Conservation (phyloP, 2,329 filamentous ascomycete species). For the Aureobasidium sp. region DNA sequence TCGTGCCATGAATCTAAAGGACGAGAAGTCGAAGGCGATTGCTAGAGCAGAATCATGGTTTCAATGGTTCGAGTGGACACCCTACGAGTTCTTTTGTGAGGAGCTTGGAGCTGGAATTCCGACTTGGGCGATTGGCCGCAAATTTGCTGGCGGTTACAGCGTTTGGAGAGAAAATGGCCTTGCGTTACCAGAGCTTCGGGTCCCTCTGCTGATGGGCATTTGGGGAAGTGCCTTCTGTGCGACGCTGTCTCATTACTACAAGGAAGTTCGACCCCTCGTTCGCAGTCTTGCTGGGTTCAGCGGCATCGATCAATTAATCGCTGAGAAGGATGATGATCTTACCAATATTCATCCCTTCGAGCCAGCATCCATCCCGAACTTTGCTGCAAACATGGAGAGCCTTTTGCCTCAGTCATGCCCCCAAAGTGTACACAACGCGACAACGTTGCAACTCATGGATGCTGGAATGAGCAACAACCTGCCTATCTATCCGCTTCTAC, state of each 20-base stretch:
- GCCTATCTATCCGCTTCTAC: conserved; percentile 86
- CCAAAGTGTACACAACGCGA: conserved; percentile 59
- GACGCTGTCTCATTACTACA: conserved; percentile 91
- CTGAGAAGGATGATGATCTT: conserved; percentile 73
- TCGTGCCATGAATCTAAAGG: conserved; percentile 29
- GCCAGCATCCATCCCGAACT: conserved; percentile 86
- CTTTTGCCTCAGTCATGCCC: conserved; percentile 70
- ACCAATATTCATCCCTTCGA: conserved; percentile 92
- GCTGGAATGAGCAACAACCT: conserved; percentile 98
- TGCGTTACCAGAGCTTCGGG: conserved; percentile 72
- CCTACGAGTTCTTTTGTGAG: conserved; percentile 92
- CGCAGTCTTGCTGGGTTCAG: conserved; percentile 67
- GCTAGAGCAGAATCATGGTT: conserved; percentile 72
- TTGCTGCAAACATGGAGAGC: conserved; percentile 69
- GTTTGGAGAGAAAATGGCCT: conserved; percentile 55
- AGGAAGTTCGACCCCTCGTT: conserved; percentile 78
- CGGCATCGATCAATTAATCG: conserved; percentile 68
- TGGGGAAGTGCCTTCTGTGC: conserved; percentile 97
- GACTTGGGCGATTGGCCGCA: conserved; percentile 83
- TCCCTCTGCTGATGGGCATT: conserved; percentile 83
- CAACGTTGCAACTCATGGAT: conserved; percentile 70
- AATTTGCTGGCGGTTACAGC: conserved; percentile 65
- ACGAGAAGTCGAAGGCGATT: conserved; percentile 23
- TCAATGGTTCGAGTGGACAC: conserved; percentile 94
- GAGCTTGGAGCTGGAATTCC: conserved; percentile 87